Evolutionary conservation across 164 flowering plant genomes (phyloP).

Genomic region (Litsea cubeba): DNA sequence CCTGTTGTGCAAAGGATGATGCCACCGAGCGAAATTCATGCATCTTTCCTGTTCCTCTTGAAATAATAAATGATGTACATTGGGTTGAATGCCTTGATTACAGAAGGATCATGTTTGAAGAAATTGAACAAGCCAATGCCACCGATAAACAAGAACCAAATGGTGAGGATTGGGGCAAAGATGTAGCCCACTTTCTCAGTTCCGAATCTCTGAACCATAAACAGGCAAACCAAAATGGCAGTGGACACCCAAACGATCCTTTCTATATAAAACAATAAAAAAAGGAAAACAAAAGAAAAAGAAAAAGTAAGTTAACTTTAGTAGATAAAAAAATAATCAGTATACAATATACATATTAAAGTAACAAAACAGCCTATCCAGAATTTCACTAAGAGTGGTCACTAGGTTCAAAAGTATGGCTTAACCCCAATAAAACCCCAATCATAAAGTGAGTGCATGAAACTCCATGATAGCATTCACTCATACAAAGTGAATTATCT

Average conservation of each 20-base stretch:
- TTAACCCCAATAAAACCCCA: no score
- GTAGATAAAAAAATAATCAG: neutral
- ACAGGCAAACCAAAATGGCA: slow-evolving; percentile 35
- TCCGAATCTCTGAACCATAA: slow-evolving; percentile 61
- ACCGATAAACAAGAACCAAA: slow-evolving; percentile 53
- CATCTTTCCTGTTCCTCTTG: slow-evolving; percentile 47
- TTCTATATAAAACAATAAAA: slow-evolving; percentile 20
- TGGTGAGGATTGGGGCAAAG: slow-evolving; percentile 59
- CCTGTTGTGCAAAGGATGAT: slow-evolving; percentile 55
- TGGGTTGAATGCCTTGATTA: slow-evolving; percentile 55
- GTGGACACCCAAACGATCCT: slow-evolving; percentile 42
- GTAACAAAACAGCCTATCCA: no score
- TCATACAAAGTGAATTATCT: no score
- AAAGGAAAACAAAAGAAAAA: neutral
- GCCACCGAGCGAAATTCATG: slow-evolving; percentile 78
- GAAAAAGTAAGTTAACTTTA: neutral
- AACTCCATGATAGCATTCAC: no score
- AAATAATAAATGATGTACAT: slow-evolving; percentile 49
- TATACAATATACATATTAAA: neutral
- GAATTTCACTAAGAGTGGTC: no score
- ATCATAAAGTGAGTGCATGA: no score
- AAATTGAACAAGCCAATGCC: slow-evolving; percentile 55
- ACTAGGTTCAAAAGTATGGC: no score
- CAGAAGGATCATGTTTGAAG: slow-evolving; percentile 40
- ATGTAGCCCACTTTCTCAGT: slow-evolving; percentile 69